Conservation (phyloP, 306 rosid genomes). For the Inga leiocalycina region DNA sequence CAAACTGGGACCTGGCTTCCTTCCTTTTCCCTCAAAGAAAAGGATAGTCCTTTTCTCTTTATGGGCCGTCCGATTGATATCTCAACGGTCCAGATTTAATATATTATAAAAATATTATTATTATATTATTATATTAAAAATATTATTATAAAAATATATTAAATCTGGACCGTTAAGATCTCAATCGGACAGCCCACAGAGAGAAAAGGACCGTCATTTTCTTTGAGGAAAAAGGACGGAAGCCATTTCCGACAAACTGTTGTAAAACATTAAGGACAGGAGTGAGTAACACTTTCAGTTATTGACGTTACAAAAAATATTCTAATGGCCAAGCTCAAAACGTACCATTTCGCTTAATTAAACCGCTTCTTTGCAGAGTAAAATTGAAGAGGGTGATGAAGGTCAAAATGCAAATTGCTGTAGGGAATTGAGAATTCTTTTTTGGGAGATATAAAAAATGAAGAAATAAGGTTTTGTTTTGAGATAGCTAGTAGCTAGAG, state of each 20-base stretch:
- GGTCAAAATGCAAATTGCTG: neutral
- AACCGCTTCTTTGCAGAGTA: neutral
- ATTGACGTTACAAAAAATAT: neutral
- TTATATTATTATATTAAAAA: too few relatives aligned
- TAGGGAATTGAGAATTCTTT: neutral
- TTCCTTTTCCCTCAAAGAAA: too few relatives aligned
- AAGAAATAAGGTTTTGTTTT: neutral
- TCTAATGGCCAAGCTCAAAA: neutral
- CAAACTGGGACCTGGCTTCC: too few relatives aligned
- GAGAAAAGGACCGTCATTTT: too few relatives aligned
- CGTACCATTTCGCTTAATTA: neutral
- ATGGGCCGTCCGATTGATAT: too few relatives aligned
- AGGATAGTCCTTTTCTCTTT: too few relatives aligned
- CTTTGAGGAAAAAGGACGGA: too few relatives aligned
- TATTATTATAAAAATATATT: too few relatives aligned
- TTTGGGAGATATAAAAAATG: neutral
- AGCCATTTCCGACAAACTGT: neutral
- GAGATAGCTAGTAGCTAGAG: neutral
- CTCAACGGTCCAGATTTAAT: too few relatives aligned
- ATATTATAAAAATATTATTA: too few relatives aligned
- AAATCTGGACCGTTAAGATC: too few relatives aligned
- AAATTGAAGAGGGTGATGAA: neutral
- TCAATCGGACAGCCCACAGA: too few relatives aligned
- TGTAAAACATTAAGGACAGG: neutral
- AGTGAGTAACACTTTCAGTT: neutral